Conservation (phyloP, 805 yeast genomes). For the Candida verbasci region DNA sequence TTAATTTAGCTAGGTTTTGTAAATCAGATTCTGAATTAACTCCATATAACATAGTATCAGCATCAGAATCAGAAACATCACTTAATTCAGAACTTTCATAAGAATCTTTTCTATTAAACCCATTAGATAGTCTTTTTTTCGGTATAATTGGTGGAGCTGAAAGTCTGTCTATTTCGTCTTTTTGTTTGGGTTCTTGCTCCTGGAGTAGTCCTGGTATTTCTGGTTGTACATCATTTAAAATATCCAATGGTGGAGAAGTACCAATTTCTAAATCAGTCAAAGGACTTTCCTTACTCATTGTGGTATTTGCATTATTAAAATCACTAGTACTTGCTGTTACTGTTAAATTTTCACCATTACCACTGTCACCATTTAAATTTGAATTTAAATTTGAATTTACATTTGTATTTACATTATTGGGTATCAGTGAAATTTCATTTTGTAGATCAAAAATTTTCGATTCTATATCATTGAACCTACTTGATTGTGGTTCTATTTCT, state of each 20-base stretch:
- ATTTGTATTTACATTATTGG: background rate
- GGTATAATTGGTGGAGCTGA: background rate
- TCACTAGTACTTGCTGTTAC: background rate
- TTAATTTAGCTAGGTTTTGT: slow-evolving; percentile 36
- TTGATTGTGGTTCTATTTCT: too few relatives aligned
- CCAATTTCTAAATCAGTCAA: slow-evolving; percentile 31
- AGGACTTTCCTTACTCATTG: slow-evolving; percentile 30
- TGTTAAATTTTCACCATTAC: too few relatives aligned
- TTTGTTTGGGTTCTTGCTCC: background rate
- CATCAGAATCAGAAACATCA: slow-evolving; percentile 56
- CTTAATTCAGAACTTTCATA: slow-evolving; percentile 42
- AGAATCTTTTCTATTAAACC: slow-evolving; percentile 14
- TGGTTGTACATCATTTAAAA: slow-evolving; percentile 11
- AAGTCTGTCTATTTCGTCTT: too few relatives aligned
- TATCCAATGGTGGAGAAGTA: slow-evolving; percentile 37
- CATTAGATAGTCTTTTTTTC: background rate
- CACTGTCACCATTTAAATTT: background rate
- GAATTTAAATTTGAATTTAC: background rate
- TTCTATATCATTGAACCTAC: background rate
- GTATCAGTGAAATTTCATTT: background rate
- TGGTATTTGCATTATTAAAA: slow-evolving; percentile 7
- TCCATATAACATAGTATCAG: slow-evolving; percentile 71
- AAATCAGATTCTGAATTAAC: slow-evolving; percentile 29
- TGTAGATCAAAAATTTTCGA: background rate
- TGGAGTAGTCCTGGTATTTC: background rate